Evolutionary conservation across 192 early-diverging fungal species (phyloP).

Genomic region (Rhizoclosmatium globosum): DNA sequence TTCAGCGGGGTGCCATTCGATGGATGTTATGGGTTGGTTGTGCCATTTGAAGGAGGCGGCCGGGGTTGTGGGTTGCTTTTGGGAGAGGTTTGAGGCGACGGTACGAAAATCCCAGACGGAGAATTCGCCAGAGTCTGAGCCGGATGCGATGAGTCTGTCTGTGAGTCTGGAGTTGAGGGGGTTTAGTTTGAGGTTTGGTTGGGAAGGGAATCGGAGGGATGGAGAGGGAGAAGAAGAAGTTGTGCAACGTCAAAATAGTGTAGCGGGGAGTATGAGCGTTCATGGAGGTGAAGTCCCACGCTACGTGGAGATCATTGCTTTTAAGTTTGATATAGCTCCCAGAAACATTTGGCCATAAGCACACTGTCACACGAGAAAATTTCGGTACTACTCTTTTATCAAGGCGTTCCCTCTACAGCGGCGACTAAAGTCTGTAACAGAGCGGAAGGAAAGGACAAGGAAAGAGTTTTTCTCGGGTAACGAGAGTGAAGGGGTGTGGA

Average conservation of each 20-base stretch:
- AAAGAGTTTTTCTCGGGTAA: neutral
- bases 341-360: conserved; percentile 40
- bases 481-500: neutral
- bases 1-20: conserved; percentile 97
- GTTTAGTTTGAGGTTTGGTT: neutral
- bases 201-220: neutral
- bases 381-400: neutral
- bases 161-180: conserved; percentile 56
- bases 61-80: conserved; percentile 58
- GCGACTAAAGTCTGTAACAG: conserved; percentile 21
- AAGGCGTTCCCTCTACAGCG: conserved; percentile 20
- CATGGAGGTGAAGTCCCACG: neutral
- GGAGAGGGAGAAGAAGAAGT: neutral
- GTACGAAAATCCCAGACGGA: conserved; percentile 95
- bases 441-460: neutral
- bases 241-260: conserved; percentile 50
- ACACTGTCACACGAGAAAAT: conserved; percentile 26
- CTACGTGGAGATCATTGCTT: conserved; percentile 44
- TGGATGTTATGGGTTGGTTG: conserved; percentile 87
- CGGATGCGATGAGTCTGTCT: conserved; percentile 89
- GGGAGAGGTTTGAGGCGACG: conserved; percentile 56
- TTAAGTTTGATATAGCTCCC: conserved; percentile 39
- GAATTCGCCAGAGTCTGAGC: conserved; percentile 92
- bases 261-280: conserved; percentile 18
- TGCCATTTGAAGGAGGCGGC: conserved; percentile 97